Conservation (phyloP, 2,329 filamentous ascomycete genomes). For the Blastomyces parvus region DNA sequence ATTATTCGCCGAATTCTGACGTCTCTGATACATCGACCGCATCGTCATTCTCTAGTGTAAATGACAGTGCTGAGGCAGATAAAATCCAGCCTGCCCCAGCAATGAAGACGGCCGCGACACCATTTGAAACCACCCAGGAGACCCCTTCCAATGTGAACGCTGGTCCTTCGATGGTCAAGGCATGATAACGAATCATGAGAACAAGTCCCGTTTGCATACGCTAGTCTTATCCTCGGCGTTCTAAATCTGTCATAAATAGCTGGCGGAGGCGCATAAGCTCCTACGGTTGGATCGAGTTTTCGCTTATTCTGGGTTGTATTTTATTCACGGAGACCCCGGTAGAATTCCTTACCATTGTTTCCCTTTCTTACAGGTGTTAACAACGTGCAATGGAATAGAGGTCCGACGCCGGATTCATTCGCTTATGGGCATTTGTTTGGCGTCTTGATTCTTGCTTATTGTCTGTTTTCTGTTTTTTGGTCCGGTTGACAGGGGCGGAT, state of each 20-base stretch:
- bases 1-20: not conserved
- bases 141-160: not conserved
- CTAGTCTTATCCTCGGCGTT: slow-evolving; percentile 1
- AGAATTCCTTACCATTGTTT: not conserved
- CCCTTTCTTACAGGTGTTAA: not conserved
- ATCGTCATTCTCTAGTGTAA: slow-evolving; percentile 1
- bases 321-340: not conserved
- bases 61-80: not conserved
- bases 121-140: not conserved
- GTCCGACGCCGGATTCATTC: not conserved
- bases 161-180: slow-evolving; percentile 10
- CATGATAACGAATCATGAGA: slow-evolving; percentile 11
- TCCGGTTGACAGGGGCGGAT: not conserved
- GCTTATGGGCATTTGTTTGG: not conserved
- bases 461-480: not conserved
- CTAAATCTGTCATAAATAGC: slow-evolving; percentile 9
- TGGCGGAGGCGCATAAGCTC: not conserved
- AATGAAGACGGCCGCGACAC: slow-evolving; percentile 4
- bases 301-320: not conserved
- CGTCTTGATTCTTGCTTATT: not conserved
- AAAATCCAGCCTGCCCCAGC: slow-evolving; percentile 4
- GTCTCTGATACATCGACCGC: slow-evolving; percentile 7
- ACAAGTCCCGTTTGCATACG: slow-evolving; percentile 8
- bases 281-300: not conserved
- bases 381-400: not conserved